A percentile compares a stretch with the other conserved stretches of the same genome.
These are phyloP conservation scores for Candida sakaeoensis DNA, from an alignment of 805 yeast genomes.

Conservation along the genomic window DNA sequence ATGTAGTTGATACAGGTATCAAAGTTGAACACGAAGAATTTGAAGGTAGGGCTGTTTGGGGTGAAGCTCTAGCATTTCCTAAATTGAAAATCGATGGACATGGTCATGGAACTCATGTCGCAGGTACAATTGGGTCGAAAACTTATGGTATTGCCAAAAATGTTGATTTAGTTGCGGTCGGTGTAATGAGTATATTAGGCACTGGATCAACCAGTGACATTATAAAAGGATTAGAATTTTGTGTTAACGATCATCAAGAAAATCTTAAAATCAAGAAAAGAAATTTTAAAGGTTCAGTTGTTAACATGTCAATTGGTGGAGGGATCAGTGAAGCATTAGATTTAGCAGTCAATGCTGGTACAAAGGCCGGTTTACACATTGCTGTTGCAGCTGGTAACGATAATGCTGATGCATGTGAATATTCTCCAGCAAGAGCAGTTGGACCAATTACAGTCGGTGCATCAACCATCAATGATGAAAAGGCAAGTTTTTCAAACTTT, in stretches of 20 bases:
- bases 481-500: conserved; percentile 52
- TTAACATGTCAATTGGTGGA: conserved; percentile 62
- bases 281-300: conserved; percentile 58
- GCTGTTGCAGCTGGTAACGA: conserved; percentile 67
- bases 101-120: conserved; percentile 95
- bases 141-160: conserved; percentile 80
- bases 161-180: conserved; percentile 37
- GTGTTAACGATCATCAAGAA: conserved; percentile 32
- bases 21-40: conserved; percentile 56
- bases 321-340: conserved; percentile 55
- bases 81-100: conserved; percentile 50
- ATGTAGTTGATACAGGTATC: conserved; percentile 86
- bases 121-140: conserved; percentile 78
- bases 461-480: conserved; percentile 39
- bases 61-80: conserved; percentile 40
- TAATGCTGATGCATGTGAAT: conserved; percentile 55
- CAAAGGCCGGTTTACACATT: conserved; percentile 51
- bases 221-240: conserved; percentile 39
- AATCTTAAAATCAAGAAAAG: conserved; percentile 22
- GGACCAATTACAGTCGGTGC: conserved; percentile 54
- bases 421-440: conserved; percentile 60
- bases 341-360: conserved; percentile 57
- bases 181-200: conserved; percentile 39
- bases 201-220: conserved; percentile 40
- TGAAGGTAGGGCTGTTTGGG: conserved; percentile 57